Conservation (phyloP, 2,329 filamentous ascomycete genomes). For the Penicillium sp. region DNA sequence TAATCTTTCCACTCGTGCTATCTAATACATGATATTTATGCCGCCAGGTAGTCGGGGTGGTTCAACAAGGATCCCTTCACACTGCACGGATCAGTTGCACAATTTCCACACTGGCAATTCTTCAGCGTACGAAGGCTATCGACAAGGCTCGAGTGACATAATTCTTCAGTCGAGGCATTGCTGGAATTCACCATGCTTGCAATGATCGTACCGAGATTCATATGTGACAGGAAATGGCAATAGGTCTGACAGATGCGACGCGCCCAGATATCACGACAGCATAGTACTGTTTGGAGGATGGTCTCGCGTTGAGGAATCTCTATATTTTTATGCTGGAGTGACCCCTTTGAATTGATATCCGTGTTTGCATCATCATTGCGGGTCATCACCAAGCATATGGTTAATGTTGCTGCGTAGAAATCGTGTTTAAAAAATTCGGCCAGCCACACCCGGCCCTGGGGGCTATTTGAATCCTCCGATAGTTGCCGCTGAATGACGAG, state of each 20-base stretch:
- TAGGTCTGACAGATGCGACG: conserved; percentile 37
- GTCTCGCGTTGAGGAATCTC: conserved; percentile 17
- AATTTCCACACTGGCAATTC: conserved; percentile 11
- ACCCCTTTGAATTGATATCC: conserved; percentile 8
- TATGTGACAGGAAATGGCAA: conserved; percentile 13
- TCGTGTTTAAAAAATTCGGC: conserved; percentile 20
- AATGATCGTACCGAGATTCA: conserved; percentile 13
- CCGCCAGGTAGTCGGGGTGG: conserved; percentile 8
- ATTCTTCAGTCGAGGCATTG: not conserved
- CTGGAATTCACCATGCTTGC: not conserved
- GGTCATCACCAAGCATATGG: conserved; percentile 16
- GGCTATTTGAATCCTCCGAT: conserved; percentile 16
- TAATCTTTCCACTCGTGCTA: not conserved
- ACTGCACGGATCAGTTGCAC: conserved; percentile 8
- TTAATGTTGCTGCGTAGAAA: conserved; percentile 19
- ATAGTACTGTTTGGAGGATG: conserved; percentile 17
- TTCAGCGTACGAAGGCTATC: conserved; percentile 10
- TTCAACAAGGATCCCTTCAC: conserved; percentile 10
- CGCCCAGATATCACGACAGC: conserved; percentile 39
- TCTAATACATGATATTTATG: not conserved
- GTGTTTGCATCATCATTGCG: conserved; percentile 13
- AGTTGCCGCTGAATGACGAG: conserved; percentile 26
- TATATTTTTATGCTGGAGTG: conserved; percentile 1
- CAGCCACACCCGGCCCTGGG: conserved; percentile 15
- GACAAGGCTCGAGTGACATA: not conserved